These are phyloP conservation scores for Ceriops decandra DNA, from an alignment of 345 rosid genomes.

Conservation along the genomic window DNA sequence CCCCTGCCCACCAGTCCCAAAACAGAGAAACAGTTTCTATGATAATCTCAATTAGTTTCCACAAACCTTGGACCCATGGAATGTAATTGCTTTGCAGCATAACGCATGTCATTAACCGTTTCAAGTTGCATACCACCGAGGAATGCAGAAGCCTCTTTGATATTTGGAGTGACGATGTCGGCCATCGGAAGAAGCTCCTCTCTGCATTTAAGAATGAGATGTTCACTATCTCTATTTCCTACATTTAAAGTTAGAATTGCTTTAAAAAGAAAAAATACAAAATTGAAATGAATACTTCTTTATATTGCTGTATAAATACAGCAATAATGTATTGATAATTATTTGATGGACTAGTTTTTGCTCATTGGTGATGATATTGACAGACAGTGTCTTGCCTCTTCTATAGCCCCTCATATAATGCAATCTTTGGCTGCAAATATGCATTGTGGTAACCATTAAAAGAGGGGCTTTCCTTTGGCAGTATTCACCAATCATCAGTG, in stretches of 20 bases:
- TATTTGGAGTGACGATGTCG: constrained; percentile 82
- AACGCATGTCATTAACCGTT: constrained; percentile 69
- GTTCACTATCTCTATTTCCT: constrained; percentile 2
- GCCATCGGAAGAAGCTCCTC: constrained; percentile 82
- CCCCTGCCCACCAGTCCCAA: neutral
- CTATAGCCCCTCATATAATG: neutral
- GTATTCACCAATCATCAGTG: neutral
- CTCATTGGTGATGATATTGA: neutral
- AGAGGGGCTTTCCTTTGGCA: neutral
- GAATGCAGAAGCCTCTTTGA: constrained; percentile 86
- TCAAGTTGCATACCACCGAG: constrained; percentile 57
- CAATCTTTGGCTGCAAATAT: neutral
- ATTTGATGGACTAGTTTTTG: neutral
- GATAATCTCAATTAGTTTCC: neutral
- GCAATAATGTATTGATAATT: neutral
- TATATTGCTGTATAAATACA: neutral
- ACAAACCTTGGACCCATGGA: constrained; percentile 78
- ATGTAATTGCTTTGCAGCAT: constrained; percentile 71
- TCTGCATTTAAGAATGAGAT: constrained; percentile 40
- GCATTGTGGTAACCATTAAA: neutral
- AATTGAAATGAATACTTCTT: neutral
- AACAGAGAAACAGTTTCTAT: neutral
- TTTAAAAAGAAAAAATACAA: neutral
- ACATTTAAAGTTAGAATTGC: neutral
- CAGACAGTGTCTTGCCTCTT: neutral